These are phyloP conservation scores for Thalia dealbata DNA, from an alignment of 176 grass and related monocot genomes.

Conservation along the genomic window DNA sequence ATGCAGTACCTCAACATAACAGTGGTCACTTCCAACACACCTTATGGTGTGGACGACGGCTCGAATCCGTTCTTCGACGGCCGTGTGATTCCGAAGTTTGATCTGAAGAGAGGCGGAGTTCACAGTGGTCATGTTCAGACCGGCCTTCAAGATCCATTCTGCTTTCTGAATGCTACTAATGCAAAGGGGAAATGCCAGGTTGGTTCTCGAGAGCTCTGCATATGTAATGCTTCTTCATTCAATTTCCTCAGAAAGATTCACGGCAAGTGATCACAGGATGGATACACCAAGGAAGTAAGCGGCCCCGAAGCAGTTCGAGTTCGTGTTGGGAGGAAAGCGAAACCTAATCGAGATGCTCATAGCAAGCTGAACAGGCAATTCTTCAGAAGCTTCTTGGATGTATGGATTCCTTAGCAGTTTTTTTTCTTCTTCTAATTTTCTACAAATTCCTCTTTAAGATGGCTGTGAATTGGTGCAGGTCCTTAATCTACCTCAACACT, in stretches of 20 bases:
- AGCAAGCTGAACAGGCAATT: slow-evolving; percentile 45
- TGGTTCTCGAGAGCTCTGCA: slow-evolving; percentile 17
- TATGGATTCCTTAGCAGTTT: slow-evolving; percentile 5
- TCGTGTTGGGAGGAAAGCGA: slow-evolving; percentile 48
- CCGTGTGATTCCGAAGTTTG: slow-evolving; percentile 31
- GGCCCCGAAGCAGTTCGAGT: slow-evolving; percentile 36
- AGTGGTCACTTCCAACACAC: slow-evolving; percentile 54
- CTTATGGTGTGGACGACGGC: slow-evolving; percentile 44
- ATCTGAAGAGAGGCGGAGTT: slow-evolving; percentile 34
- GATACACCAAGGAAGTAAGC: slow-evolving; percentile 63
- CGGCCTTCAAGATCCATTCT: slow-evolving; percentile 42
- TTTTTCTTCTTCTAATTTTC: background rate
- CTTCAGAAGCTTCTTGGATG: slow-evolving; percentile 54
- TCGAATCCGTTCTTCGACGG: slow-evolving; percentile 66
- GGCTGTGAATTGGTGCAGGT: slow-evolving; percentile 17
- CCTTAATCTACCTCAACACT: slow-evolving; percentile 41
- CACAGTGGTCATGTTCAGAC: slow-evolving; percentile 70
- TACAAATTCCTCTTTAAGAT: background rate
- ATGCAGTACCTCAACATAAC: slow-evolving; percentile 58
- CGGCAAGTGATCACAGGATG: slow-evolving; percentile 31
- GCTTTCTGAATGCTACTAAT: slow-evolving; percentile 26
- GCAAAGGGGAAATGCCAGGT: slow-evolving; percentile 57
- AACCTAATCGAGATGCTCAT: slow-evolving; percentile 40
- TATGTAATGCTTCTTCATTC: background rate
- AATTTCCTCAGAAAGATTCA: background rate